These are phyloP conservation scores for Xylaria scruposa DNA, from an alignment of 495 filamentous ascomycete species.

Conservation along the genomic window DNA sequence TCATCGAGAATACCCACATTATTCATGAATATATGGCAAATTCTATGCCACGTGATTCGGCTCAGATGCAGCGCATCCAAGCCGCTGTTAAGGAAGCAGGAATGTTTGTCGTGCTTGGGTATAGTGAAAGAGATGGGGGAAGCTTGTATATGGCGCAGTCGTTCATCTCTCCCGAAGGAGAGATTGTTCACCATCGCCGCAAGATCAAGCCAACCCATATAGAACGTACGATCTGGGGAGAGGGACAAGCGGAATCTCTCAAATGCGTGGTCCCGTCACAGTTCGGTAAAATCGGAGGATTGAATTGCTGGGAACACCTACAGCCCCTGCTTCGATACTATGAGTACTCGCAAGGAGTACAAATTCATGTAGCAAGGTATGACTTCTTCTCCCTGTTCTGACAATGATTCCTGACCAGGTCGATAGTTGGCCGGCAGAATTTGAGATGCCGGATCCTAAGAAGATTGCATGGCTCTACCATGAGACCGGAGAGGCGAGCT, in stretches of 20 bases:
- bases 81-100: constrained; percentile 47
- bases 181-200: constrained; percentile 53
- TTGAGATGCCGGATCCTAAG: constrained; percentile 44
- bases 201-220: constrained; percentile 69
- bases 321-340: constrained; percentile 67
- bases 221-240: constrained; percentile 67
- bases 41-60: constrained; percentile 52
- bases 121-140: constrained; percentile 54
- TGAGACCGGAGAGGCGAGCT: constrained; percentile 43
- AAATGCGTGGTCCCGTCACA: constrained; percentile 52
- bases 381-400: constrained; percentile 40
- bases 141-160: constrained; percentile 65
- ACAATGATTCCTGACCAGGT: constrained; percentile 15
- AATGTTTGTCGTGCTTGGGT: constrained; percentile 60
- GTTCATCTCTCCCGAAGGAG: constrained; percentile 54
- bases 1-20: constrained; percentile 51
- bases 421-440: constrained; percentile 41
- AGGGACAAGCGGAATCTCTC: constrained; percentile 52
- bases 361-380: constrained; percentile 65
- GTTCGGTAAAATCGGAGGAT: constrained; percentile 55
- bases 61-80: constrained; percentile 57
- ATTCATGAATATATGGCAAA: constrained; percentile 58
- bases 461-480: constrained; percentile 44
- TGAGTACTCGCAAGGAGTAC: constrained; percentile 56
- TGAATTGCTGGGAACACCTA: constrained; percentile 65